Base-by-base conservation (phyloP, 2,329 filamentous ascomycete genomes). In the Fonsecaea monophora region DNA sequence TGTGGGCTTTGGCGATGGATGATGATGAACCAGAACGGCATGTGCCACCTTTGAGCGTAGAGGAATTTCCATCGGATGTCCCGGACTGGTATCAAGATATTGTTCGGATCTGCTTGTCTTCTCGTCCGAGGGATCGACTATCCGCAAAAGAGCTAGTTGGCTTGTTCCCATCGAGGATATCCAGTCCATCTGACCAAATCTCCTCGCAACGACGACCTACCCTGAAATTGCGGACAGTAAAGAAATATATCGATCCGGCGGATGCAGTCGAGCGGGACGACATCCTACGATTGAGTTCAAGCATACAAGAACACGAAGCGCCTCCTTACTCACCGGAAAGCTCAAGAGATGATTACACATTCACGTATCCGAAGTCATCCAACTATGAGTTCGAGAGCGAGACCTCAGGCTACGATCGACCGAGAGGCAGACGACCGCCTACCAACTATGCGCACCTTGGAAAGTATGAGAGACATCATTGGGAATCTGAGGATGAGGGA, bases 11-110 rank as follows among this genome's bases (percentile, higher is more conserved):
- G 54, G 94, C 92, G 1, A 90, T 90, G 75, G 87, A 94, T 71
- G 87, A 94, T 64, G 94, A 98, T 74, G 94, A 98, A 74, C 95
- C 95, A 1, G 95, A 98, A 77, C 84, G 87, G 21, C 89, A 91
- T 67, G 86, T 85, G 50, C 86, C 92, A 21, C 94, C 94, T 0
- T 79, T 97, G 67, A 81, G 81, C 25, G 79, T 90, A 9, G 80
- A 83, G 4, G 75, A 77, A 32, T 79, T 87, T 5, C 85, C 87
- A 58, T 77, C 84, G 10, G 83, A 89, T 32, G 85, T 96, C 8
- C 95, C 95, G 0, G 82, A 84, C 12, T 98, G 94, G 84, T 98
- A 92, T 77, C 87, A 88, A 67, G 83, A 86, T 15, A 83, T 97
- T 57, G 88, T 96, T 42, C 85, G 89, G 61, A 88, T 88, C 15